Evolutionary conservation across 768 basidiomycete genomes (phyloP).

Genomic region (Rhodotorula kratochvilovae): DNA sequence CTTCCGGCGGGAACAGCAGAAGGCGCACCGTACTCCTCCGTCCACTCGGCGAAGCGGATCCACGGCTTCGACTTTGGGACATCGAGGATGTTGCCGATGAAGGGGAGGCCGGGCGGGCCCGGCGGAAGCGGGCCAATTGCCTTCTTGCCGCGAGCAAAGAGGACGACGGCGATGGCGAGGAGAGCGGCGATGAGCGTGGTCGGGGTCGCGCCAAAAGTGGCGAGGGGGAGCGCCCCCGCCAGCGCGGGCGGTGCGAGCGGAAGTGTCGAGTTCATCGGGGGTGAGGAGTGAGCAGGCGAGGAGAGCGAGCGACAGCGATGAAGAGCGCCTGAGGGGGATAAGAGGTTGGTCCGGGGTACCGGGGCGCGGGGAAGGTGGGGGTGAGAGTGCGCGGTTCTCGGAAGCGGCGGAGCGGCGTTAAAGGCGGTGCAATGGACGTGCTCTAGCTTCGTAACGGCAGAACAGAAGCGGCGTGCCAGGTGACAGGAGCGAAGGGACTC

Average conservation of each 20-base stretch:
- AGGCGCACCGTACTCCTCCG: conserved; percentile 33
- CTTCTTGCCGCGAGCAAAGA: background rate
- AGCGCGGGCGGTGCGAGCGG: background rate
- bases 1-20: background rate
- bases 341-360: background rate
- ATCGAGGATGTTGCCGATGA: conserved; percentile 39
- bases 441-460: too few relatives aligned
- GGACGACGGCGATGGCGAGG: background rate
- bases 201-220: background rate
- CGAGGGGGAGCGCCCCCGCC: background rate
- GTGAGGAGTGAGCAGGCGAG: background rate
- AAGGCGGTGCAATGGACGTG: too few relatives aligned
- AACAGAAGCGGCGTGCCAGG: background rate
- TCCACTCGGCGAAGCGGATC: conserved; percentile 42
- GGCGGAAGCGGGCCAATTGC: conserved; percentile 5
- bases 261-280: background rate
- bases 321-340: background rate
- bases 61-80: conserved; percentile 40
- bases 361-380: too few relatives aligned
- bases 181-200: background rate
- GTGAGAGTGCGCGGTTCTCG: too few relatives aligned
- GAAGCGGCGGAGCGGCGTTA: too few relatives aligned
- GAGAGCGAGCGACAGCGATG: background rate
- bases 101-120: conserved; percentile 25
- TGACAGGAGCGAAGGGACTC: too few relatives aligned